Evolutionary conservation across 1,139 yeast genomes (phyloP).

Genomic region (Sugiyamaella paludigena): DNA sequence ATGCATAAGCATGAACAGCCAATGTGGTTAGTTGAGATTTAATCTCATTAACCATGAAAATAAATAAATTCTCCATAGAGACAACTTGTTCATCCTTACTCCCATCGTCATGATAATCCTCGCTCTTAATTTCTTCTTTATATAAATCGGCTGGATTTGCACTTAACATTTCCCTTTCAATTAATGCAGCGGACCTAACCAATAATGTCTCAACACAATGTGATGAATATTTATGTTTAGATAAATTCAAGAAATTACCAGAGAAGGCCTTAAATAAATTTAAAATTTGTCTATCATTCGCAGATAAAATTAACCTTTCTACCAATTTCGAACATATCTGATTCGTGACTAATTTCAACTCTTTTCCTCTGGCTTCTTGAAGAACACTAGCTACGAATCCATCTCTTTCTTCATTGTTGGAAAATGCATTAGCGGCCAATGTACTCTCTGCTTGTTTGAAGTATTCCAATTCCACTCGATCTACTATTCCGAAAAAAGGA

Average conservation of each 20-base stretch:
- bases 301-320: conserved; percentile 76
- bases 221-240: conserved; percentile 88
- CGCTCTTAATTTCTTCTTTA: conserved; percentile 20
- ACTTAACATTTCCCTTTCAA: conserved; percentile 61
- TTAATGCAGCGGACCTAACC: conserved; percentile 69
- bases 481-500: conserved; percentile 81
- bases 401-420: conserved; percentile 63
- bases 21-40: conserved; percentile 57
- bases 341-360: conserved; percentile 86
- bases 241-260: conserved; percentile 70
- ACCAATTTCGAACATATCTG: conserved; percentile 91
- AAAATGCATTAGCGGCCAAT: conserved; percentile 76
- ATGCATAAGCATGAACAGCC: conserved; percentile 70
- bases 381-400: conserved; percentile 74
- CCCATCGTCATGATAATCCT: conserved; percentile 38
- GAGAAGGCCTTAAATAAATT: conserved; percentile 61
- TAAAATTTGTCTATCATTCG: conserved; percentile 62
- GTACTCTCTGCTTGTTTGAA: conserved; percentile 91
- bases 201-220: conserved; percentile 89
- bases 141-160: conserved; percentile 28
- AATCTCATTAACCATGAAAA: conserved; percentile 64
- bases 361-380: conserved; percentile 88
- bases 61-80: conserved; percentile 62
- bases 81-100: conserved; percentile 38
- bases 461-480: conserved; percentile 78